Evolutionary conservation across 345 rosid species (phyloP).

Genomic region (Physaria fendleri): DNA sequence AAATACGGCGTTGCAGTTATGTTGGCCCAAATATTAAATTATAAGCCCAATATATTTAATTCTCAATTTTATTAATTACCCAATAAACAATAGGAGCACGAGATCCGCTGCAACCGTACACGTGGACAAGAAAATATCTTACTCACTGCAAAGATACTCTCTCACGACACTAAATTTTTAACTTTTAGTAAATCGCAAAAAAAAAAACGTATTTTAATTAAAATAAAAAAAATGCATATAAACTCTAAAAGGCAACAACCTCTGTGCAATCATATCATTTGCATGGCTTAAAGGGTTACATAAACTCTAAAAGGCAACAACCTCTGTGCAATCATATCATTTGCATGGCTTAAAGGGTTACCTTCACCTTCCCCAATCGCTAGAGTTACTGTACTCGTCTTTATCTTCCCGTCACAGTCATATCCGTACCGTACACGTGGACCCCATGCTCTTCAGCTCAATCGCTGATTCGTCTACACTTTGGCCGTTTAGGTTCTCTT

Average conservation of each 20-base stretch:
- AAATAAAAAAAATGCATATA: neutral
- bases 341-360: constrained; percentile 21
- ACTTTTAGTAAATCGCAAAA: no score
- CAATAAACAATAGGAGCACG: constrained; percentile 24
- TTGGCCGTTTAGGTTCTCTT: constrained; percentile 6
- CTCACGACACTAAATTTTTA: constrained; percentile 13
- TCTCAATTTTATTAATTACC: no score
- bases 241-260: constrained; percentile 3
- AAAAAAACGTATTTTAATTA: neutral
- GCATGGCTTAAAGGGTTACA: constrained; percentile 19
- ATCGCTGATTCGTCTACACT: no score
- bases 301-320: constrained; percentile 5
- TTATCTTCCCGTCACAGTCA: constrained; percentile 21
- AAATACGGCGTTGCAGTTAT: constrained; percentile 5
- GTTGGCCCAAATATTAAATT: constrained; percentile 15
- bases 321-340: constrained; percentile 30
- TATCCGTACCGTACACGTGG: constrained; percentile 31
- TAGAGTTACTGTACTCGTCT: constrained; percentile 23
- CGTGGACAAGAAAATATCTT: constrained; percentile 28
- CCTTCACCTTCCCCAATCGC: constrained; percentile 19
- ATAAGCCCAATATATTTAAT: constrained; percentile 10
- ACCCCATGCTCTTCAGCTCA: constrained; percentile 26
- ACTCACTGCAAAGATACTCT: constrained; percentile 27
- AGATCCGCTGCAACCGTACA: constrained; percentile 26
- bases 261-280: constrained; percentile 31